These are phyloP conservation scores for Pythium aphanidermatum DNA, from an alignment of 352 stramenopile genomes.

Conservation along the genomic window DNA sequence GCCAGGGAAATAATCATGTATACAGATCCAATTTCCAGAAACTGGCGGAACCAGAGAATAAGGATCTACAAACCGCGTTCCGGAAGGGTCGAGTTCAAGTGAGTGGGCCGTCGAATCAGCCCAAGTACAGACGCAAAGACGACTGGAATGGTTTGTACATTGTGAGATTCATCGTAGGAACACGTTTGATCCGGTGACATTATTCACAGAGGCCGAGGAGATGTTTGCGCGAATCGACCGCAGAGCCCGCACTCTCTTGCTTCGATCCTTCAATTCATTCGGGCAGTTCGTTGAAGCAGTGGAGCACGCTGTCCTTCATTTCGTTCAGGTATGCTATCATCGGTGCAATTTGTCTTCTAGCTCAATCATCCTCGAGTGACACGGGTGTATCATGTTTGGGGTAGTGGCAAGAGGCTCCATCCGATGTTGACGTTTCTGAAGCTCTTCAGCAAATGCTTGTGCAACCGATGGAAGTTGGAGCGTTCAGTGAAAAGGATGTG, in stretches of 20 bases:
- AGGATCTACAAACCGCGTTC: slow-evolving; percentile 66
- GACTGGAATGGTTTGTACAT: slow-evolving; percentile 70
- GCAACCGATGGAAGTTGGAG: slow-evolving; percentile 55
- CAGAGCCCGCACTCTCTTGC: slow-evolving; percentile 55
- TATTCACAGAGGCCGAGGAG: slow-evolving; percentile 50
- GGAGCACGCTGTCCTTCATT: slow-evolving; percentile 74
- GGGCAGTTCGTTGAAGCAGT: slow-evolving; percentile 71
- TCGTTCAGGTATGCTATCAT: slow-evolving; percentile 49
- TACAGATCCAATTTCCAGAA: slow-evolving; percentile 81
- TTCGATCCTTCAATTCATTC: slow-evolving; percentile 63
- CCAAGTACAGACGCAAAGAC: slow-evolving; percentile 43
- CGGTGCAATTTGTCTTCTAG: no score
- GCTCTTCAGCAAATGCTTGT: slow-evolving; percentile 52
- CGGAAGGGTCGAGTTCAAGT: slow-evolving; percentile 44
- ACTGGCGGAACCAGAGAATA: slow-evolving; percentile 67
- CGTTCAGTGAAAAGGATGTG: slow-evolving; percentile 54
- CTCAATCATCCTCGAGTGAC: no score
- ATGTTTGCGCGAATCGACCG: slow-evolving; percentile 77
- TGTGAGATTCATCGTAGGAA: no score
- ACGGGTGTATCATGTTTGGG: slow-evolving; percentile 3
- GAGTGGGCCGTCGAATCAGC: slow-evolving; percentile 28
- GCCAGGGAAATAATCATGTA: not conserved
- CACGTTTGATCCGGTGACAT: no score
- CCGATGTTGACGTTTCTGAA: slow-evolving; percentile 57
- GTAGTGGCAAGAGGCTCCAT: slow-evolving; percentile 73